Evolutionary conservation across 208 protist species (phyloP).

Genomic region (Naegleria gruberi): DNA sequence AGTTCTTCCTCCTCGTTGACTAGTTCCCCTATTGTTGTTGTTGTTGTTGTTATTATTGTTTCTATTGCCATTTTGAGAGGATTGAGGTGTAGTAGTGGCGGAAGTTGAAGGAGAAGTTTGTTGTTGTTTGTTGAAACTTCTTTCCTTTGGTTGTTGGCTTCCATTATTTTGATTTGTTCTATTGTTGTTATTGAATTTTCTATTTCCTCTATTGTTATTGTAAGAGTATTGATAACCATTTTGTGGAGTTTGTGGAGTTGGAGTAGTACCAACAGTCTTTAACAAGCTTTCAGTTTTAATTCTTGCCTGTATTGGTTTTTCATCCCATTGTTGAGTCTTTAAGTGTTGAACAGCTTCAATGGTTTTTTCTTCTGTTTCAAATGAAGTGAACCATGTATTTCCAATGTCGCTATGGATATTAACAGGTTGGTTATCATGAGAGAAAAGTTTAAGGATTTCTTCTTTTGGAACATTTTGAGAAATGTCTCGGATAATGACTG

Average conservation of each 20-base stretch:
- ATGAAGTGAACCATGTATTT: neutral
- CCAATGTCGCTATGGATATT: neutral
- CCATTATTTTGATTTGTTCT: neutral
- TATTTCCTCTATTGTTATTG: neutral
- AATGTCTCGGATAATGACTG: conserved; percentile 13
- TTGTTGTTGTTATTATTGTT: neutral
- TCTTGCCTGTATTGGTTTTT: neutral
- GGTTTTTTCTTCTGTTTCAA: conserved; percentile 8
- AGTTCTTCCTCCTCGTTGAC: neutral
- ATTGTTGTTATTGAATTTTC: neutral
- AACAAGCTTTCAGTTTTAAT: conserved; percentile 12
- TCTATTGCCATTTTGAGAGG: neutral
- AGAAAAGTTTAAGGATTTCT: neutral
- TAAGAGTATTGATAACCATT: neutral
- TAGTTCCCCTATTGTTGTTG: neutral
- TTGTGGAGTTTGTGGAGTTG: neutral
- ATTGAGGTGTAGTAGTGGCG: neutral
- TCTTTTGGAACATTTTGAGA: neutral
- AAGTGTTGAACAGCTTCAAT: neutral
- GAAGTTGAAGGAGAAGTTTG: neutral
- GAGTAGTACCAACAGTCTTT: neutral
- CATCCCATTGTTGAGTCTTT: neutral
- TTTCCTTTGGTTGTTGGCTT: neutral
- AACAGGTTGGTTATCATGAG: neutral
- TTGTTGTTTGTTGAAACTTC: neutral